phyloP scores from a whole-genome alignment of 164 flowering plant species.

The Aristolochia californica region DNA sequence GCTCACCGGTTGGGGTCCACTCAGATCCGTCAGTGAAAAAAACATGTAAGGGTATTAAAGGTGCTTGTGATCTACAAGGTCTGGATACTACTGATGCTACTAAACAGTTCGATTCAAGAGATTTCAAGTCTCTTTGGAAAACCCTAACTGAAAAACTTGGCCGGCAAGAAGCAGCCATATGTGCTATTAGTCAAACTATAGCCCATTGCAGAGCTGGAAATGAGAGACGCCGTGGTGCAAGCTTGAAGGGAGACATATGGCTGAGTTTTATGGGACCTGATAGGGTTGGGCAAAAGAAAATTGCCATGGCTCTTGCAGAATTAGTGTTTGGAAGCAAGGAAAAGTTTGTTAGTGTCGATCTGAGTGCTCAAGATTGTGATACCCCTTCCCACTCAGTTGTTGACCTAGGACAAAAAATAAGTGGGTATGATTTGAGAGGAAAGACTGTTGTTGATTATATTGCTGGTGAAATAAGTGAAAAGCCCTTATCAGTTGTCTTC shows the following conservation, averaged over 20 bases:
- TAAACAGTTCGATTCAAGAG: slow-evolving; percentile 23
- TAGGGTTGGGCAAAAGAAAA: slow-evolving; percentile 44
- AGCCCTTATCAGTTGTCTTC: slow-evolving; percentile 58
- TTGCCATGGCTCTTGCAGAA: slow-evolving; percentile 70
- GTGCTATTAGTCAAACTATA: slow-evolving; percentile 36
- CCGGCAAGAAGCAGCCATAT: slow-evolving; percentile 56
- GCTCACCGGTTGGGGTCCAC: slow-evolving; percentile 18
- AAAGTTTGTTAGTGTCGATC: slow-evolving; percentile 40
- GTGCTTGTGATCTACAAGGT: background rate
- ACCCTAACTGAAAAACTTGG: slow-evolving; percentile 41
- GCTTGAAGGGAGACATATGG: slow-evolving; percentile 58
- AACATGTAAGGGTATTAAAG: background rate
- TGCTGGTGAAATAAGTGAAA: slow-evolving; percentile 50
- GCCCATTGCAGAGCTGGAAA: slow-evolving; percentile 29
- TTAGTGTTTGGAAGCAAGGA: slow-evolving; percentile 43
- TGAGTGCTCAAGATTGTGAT: slow-evolving; percentile 29
- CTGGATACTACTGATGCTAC: slow-evolving; percentile 14
- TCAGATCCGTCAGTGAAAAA: background rate
- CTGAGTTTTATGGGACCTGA: slow-evolving; percentile 69
- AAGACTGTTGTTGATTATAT: slow-evolving; percentile 61
- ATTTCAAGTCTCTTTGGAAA: slow-evolving; percentile 45
- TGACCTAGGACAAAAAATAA: slow-evolving; percentile 16
- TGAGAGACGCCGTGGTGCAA: slow-evolving; percentile 26
- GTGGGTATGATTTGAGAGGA: slow-evolving; percentile 40
- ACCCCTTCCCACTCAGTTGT: slow-evolving; percentile 12